Evolutionary conservation across 805 yeast genomes (phyloP).

Genomic region (Ogataea neopini): DNA sequence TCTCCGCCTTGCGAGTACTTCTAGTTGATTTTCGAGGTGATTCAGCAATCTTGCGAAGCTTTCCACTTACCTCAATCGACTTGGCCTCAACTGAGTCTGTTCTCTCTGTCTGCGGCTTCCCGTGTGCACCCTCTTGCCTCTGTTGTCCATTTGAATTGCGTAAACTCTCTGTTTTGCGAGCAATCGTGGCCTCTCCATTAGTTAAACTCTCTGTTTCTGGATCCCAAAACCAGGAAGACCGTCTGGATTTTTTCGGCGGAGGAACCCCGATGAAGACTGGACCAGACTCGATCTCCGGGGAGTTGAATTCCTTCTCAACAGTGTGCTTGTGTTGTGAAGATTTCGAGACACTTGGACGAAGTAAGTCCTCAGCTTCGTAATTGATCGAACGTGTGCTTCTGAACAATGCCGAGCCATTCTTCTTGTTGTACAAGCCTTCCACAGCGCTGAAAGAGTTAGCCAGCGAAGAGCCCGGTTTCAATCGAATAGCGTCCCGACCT

Average conservation of each 20-base stretch:
- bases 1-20: neutral
- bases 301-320: neutral
- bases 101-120: too few species aligned
- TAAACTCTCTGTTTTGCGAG: too few species aligned
- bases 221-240: neutral
- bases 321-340: neutral
- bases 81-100: too few species aligned
- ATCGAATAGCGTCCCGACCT: too few species aligned
- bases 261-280: neutral
- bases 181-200: too few species aligned
- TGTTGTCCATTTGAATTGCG: too few species aligned
- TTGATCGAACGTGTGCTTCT: neutral
- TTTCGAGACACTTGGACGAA: neutral
- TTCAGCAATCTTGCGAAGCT: too few species aligned
- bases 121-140: too few species aligned
- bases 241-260: neutral
- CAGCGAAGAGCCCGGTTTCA: neutral
- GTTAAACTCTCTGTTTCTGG: neutral
- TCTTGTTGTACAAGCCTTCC: neutral
- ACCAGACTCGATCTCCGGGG: neutral
- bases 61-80: too few species aligned
- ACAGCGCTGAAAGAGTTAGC: constrained; percentile 1
- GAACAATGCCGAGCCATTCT: neutral
- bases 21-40: neutral
- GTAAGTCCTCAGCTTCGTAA: neutral